These are phyloP conservation scores for Neurospora crassa DNA, from an alignment of 2,329 filamentous ascomycete species.

Conservation along the genomic window DNA sequence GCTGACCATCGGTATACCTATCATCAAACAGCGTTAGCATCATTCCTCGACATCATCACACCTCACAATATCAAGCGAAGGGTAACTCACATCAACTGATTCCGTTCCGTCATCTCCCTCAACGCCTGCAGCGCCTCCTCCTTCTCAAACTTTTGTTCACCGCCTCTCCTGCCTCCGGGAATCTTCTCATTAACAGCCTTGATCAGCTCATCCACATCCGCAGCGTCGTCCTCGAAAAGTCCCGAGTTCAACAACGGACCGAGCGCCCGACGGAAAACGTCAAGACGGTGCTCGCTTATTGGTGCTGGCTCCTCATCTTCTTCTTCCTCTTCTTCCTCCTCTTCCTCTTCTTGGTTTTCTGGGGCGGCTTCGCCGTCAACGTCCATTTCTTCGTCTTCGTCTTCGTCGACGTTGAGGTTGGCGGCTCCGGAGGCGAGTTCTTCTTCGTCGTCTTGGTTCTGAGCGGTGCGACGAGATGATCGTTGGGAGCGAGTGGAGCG, in stretches of 20 bases:
- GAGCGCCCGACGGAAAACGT: constrained; percentile 68
- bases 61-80: neutral
- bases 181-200: constrained; percentile 69
- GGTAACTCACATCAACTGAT: constrained; percentile 79
- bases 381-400: constrained; percentile 13
- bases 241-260: constrained; percentile 74
- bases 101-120: constrained; percentile 68
- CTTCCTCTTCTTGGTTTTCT: constrained; percentile 13
- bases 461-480: constrained; percentile 22
- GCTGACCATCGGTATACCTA: constrained; percentile 51
- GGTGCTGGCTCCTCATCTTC: constrained; percentile 24
- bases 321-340: constrained; percentile 14
- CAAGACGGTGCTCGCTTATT: constrained; percentile 54
- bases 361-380: constrained; percentile 12
- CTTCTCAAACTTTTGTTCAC: constrained; percentile 45
- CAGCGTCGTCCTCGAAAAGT: constrained; percentile 82
- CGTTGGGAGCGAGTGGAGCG: constrained; percentile 25
- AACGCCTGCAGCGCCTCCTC: constrained; percentile 70
- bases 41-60: neutral
- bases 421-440: constrained; percentile 24
- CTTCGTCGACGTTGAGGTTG: constrained; percentile 24
- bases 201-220: constrained; percentile 65
- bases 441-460: constrained; percentile 36
- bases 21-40: constrained; percentile 10
- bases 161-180: constrained; percentile 38